Conservation (phyloP, 495 filamentous ascomycete species). For the Oidiodendron maius region DNA sequence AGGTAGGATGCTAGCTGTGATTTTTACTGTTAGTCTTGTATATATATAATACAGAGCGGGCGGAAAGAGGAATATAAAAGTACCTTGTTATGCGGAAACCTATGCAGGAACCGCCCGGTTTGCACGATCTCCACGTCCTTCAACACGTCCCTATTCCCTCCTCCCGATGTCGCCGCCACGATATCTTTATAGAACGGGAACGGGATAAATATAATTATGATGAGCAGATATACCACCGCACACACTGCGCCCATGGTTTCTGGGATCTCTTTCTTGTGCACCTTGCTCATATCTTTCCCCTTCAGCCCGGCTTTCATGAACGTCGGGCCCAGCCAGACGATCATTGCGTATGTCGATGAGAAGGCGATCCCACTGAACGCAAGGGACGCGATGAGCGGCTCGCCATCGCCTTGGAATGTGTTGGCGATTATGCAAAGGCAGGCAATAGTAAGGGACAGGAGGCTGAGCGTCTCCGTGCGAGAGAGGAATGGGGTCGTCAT, state of each 20-base stretch:
- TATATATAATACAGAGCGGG: slow-evolving; percentile 3
- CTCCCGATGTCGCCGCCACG: slow-evolving; percentile 89
- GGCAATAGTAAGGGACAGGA: slow-evolving; percentile 60
- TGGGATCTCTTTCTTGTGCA: slow-evolving; percentile 66
- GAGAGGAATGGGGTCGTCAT: slow-evolving; percentile 43
- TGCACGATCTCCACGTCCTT: slow-evolving; percentile 51
- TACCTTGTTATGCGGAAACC: slow-evolving; percentile 93
- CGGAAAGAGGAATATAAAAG: not conserved
- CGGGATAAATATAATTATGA: slow-evolving; percentile 85
- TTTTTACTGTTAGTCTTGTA: too few species aligned
- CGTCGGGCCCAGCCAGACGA: slow-evolving; percentile 88
- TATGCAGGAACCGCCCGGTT: slow-evolving; percentile 73
- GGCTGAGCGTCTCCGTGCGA: slow-evolving; percentile 60
- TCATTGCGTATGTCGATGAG: slow-evolving; percentile 69
- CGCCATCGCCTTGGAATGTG: slow-evolving; percentile 79
- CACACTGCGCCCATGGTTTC: slow-evolving; percentile 98
- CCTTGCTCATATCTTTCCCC: slow-evolving; percentile 85
- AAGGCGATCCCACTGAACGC: slow-evolving; percentile 85
- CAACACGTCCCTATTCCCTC: slow-evolving; percentile 83
- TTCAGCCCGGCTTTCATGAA: slow-evolving; percentile 89
- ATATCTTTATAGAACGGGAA: slow-evolving; percentile 99
- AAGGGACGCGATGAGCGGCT: slow-evolving; percentile 80
- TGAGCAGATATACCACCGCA: slow-evolving; percentile 84
- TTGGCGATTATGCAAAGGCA: slow-evolving; percentile 72
- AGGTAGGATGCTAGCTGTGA: slow-evolving; percentile 85